Conservation (phyloP, 2,329 filamentous ascomycete species). For the Fusarium chlamydosporum region DNA sequence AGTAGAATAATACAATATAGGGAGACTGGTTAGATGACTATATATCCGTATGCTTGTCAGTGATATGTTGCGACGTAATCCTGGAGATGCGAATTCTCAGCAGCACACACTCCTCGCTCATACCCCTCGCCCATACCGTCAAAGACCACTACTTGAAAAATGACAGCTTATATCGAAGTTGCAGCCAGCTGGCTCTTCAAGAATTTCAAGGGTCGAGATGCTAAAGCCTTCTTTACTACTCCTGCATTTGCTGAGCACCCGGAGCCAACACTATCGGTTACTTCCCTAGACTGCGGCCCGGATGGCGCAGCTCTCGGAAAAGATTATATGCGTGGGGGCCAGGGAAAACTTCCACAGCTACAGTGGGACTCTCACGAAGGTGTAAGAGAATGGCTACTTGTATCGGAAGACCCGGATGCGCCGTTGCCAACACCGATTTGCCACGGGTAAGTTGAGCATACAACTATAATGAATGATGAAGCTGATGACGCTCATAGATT, state of each 20-base stretch:
- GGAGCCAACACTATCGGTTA: conserved; percentile 57
- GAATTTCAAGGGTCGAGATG: conserved; percentile 56
- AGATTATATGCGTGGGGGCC: conserved; percentile 58
- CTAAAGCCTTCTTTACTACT: conserved; percentile 56
- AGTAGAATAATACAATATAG: background rate
- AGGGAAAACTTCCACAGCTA: conserved; percentile 58
- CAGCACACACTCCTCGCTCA: background rate
- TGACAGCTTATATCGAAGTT: conserved; percentile 55
- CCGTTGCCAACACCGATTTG: conserved; percentile 61
- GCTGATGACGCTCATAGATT: conserved; percentile 27
- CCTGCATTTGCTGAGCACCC: conserved; percentile 55
- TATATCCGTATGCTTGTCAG: background rate
- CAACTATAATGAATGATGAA: background rate
- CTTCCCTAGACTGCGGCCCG: conserved; percentile 59
- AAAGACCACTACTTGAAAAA: conserved; percentile 6
- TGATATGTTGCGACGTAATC: background rate
- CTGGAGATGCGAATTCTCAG: background rate
- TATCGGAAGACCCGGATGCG: conserved; percentile 64
- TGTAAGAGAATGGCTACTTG: conserved; percentile 62
- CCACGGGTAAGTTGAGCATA: conserved; percentile 57
- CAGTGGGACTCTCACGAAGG: conserved; percentile 56
- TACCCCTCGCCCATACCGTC: background rate
- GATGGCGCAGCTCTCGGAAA: conserved; percentile 54
- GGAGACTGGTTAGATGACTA: background rate
- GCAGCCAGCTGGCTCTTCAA: conserved; percentile 58